A percentile compares a stretch with the other conserved stretches of the same genome.
Conservation (phyloP, 805 yeast species). For the Wickerhamiella azymoides region DNA sequence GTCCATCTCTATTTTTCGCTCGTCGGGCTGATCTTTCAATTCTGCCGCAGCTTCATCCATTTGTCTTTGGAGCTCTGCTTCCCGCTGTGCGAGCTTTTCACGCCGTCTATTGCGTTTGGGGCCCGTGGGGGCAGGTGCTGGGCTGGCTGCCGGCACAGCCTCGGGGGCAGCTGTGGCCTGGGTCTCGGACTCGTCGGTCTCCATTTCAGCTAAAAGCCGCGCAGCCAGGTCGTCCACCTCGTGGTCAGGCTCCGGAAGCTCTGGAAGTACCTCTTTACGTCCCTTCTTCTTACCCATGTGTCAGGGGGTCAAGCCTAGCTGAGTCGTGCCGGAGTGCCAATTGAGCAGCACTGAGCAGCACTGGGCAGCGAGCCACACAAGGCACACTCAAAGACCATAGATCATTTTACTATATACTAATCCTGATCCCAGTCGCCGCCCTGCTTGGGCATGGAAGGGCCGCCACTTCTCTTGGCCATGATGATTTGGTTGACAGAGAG, state of each 20-base stretch:
- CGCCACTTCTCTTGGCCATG: constrained; percentile 98
- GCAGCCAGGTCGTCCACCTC: constrained; percentile 43
- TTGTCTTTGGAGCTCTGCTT: constrained; percentile 49
- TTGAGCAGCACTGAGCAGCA: too few relatives aligned
- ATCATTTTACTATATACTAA: constrained; percentile 8
- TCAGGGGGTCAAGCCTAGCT: background rate
- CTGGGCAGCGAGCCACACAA: too few relatives aligned
- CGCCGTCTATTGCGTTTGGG: constrained; percentile 64
- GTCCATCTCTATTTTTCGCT: constrained; percentile 56
- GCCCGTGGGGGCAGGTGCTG: constrained; percentile 23
- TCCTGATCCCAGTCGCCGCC: constrained; percentile 24
- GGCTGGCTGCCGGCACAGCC: constrained; percentile 8
- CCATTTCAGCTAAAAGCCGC: constrained; percentile 46
- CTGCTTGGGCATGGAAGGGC: constrained; percentile 81
- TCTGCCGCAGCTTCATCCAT: constrained; percentile 58
- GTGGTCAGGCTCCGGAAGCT: constrained; percentile 5
- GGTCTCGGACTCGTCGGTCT: constrained; percentile 22
- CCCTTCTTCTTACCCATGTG: constrained; percentile 6
- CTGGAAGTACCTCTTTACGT: background rate
- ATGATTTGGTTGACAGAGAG: constrained; percentile 91
- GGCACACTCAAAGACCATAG: too few relatives aligned
- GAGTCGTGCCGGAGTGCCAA: too few relatives aligned
- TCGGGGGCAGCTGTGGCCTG: constrained; percentile 5
- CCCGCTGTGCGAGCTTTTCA: constrained; percentile 65
- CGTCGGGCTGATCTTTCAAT: constrained; percentile 51